Evolutionary conservation across 148 eudicot species (phyloP).

Genomic region (Amaranthus hypochondriacus): DNA sequence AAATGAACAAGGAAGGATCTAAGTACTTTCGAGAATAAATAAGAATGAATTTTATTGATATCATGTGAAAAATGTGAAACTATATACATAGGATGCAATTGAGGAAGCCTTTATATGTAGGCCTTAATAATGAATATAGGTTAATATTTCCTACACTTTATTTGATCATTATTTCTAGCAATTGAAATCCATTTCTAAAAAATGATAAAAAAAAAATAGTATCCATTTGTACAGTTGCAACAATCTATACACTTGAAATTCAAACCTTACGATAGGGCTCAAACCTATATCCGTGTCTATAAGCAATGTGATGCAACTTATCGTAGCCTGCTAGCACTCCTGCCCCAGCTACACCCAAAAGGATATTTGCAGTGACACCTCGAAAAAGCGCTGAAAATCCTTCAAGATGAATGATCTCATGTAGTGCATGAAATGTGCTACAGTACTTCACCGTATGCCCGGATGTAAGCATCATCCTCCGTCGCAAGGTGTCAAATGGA

Average conservation of each 20-base stretch:
- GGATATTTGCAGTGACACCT: constrained; percentile 84
- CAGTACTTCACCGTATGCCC: constrained; percentile 72
- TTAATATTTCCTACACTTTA: constrained; percentile 4
- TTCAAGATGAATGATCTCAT: constrained; percentile 62
- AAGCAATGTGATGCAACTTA: constrained; percentile 51
- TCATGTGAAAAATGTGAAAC: not conserved
- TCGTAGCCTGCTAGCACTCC: constrained; percentile 95
- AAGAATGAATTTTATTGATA: constrained; percentile 5
- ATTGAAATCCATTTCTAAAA: not conserved
- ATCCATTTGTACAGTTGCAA: too few relatives aligned
- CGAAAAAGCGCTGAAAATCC: constrained; percentile 68
- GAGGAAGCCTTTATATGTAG: constrained; percentile 3
- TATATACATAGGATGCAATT: constrained; percentile 20
- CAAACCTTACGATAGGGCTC: constrained; percentile 35
- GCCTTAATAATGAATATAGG: constrained; percentile 2
- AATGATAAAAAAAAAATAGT: too few relatives aligned
- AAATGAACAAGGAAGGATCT: constrained; percentile 1
- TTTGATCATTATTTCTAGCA: constrained; percentile 7
- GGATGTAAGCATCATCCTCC: constrained; percentile 96
- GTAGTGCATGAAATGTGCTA: constrained; percentile 56
- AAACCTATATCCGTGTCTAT: constrained; percentile 36
- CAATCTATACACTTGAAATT: constrained; percentile 20
- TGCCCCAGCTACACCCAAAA: constrained; percentile 91
- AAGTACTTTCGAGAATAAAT: not conserved
- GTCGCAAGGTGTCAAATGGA: constrained; percentile 83